Conservation (phyloP, 495 filamentous ascomycete genomes). For the Penicillium longicatenatum region DNA sequence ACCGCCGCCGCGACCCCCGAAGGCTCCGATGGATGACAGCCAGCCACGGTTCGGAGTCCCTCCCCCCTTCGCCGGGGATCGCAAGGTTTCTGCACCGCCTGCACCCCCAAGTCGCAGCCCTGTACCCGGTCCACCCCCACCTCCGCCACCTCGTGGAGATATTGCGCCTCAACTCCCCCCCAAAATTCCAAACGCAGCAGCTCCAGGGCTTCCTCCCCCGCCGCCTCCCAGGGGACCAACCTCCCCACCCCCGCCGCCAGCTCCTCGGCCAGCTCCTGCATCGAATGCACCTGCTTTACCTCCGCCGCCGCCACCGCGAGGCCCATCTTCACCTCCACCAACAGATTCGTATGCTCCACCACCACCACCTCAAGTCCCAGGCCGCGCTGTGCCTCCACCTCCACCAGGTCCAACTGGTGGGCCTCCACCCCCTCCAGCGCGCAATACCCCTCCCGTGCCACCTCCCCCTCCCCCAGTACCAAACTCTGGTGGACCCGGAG, state of each 20-base stretch:
- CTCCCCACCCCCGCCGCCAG: slow-evolving; percentile 54
- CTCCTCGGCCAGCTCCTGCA: slow-evolving; percentile 40
- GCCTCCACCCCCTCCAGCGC: slow-evolving; percentile 31
- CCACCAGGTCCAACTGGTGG: slow-evolving; percentile 26
- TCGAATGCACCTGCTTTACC: slow-evolving; percentile 30
- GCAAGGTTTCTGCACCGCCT: slow-evolving; percentile 65
- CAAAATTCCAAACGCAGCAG: slow-evolving; percentile 56
- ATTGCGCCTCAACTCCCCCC: slow-evolving; percentile 65
- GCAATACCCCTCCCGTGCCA: slow-evolving; percentile 19
- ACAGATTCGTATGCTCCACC: slow-evolving; percentile 28
- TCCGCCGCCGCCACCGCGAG: slow-evolving; percentile 37
- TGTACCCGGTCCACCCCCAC: slow-evolving; percentile 55
- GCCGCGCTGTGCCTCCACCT: slow-evolving; percentile 16
- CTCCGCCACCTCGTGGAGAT: slow-evolving; percentile 67
- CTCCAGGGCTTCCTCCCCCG: slow-evolving; percentile 56
- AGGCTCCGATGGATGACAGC: slow-evolving; percentile 75
- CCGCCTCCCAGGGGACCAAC: slow-evolving; percentile 54
- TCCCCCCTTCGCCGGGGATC: slow-evolving; percentile 75
- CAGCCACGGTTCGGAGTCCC: slow-evolving; percentile 71
- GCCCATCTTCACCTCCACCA: slow-evolving; percentile 26
- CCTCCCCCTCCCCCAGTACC: slow-evolving; percentile 51
- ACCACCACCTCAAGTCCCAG: slow-evolving; percentile 9
- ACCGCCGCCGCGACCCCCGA: slow-evolving; percentile 84
- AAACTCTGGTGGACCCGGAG: slow-evolving; percentile 14
- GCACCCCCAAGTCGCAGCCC: slow-evolving; percentile 72